These are phyloP conservation scores for Apiospora koreana DNA, from an alignment of 2,329 filamentous ascomycete genomes.

Conservation along the genomic window DNA sequence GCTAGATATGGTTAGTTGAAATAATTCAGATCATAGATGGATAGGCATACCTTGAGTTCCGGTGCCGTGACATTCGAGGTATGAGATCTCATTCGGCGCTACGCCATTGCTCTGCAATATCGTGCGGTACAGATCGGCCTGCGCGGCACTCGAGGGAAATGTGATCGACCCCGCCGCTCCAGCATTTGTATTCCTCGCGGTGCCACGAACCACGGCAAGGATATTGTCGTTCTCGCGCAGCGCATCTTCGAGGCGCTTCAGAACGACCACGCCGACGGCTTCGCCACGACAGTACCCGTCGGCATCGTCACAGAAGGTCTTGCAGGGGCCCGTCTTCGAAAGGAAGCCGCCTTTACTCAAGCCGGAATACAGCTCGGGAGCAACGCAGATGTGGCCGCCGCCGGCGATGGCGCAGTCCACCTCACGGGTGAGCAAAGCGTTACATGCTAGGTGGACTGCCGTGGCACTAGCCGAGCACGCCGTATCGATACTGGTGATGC, in stretches of 20 bases:
- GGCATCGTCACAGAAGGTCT: slow-evolving; percentile 38
- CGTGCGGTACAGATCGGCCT: slow-evolving; percentile 28
- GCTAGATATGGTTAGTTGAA: slow-evolving; percentile 15
- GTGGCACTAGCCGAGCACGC: slow-evolving; percentile 37
- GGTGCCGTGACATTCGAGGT: slow-evolving; percentile 39
- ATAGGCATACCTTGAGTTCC: slow-evolving; percentile 29
- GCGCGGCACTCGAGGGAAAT: slow-evolving; percentile 33
- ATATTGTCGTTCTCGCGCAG: slow-evolving; percentile 45
- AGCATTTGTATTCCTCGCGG: slow-evolving; percentile 39
- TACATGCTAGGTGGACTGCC: slow-evolving; percentile 36
- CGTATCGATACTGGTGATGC: slow-evolving; percentile 28
- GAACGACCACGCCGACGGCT: slow-evolving; percentile 41
- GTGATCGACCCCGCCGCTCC: slow-evolving; percentile 37
- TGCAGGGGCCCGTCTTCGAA: slow-evolving; percentile 22
- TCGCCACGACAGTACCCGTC: slow-evolving; percentile 56
- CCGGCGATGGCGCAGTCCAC: slow-evolving; percentile 36
- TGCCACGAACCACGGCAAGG: slow-evolving; percentile 36
- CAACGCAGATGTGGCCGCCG: slow-evolving; percentile 14
- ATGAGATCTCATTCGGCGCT: slow-evolving; percentile 19
- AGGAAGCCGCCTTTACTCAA: slow-evolving; percentile 59
- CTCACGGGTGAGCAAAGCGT: slow-evolving; percentile 35
- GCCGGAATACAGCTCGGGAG: slow-evolving; percentile 52
- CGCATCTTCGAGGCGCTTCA: slow-evolving; percentile 48
- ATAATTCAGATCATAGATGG: neutral
- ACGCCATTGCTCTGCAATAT: slow-evolving; percentile 24